Evolutionary conservation across 2,329 filamentous ascomycete genomes (phyloP).

Genomic region (Calonectria naviculata): DNA sequence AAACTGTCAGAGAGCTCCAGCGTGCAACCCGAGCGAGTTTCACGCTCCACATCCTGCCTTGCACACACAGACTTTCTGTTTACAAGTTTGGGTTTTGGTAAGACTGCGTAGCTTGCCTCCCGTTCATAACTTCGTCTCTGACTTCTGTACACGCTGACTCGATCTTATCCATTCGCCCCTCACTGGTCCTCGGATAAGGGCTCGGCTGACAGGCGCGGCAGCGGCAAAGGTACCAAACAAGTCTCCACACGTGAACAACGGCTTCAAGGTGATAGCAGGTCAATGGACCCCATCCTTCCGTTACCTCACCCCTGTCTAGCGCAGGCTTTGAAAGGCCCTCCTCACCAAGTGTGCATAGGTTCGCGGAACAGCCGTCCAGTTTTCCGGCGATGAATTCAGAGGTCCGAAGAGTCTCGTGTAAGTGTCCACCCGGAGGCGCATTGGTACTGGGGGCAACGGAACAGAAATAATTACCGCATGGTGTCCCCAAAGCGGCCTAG

Average conservation of each 20-base stretch:
- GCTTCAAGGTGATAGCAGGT: background rate
- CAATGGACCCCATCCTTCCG: constrained; percentile 5
- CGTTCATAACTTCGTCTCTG: background rate
- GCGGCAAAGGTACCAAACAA: constrained; percentile 20
- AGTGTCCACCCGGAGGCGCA: constrained; percentile 15
- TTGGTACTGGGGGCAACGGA: constrained; percentile 32
- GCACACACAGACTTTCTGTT: background rate
- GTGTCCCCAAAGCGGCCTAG: constrained; percentile 35
- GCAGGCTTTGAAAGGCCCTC: constrained; percentile 30
- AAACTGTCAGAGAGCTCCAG: background rate
- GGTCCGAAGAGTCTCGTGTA: background rate
- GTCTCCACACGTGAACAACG: constrained; percentile 12
- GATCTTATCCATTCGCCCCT: background rate
- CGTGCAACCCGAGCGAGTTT: background rate
- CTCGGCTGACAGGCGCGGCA: constrained; percentile 29
- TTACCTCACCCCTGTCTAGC: constrained; percentile 19
- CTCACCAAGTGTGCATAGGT: constrained; percentile 26
- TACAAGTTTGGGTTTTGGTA: background rate
- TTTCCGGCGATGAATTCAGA: background rate
- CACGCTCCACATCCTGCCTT: background rate
- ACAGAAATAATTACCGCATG: constrained; percentile 39
- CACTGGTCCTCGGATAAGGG: constrained; percentile 12
- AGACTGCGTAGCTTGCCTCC: background rate
- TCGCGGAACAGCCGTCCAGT: constrained; percentile 10
- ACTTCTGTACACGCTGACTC: background rate